These are phyloP conservation scores for Trichoderma sp. DNA, from an alignment of 2,329 filamentous ascomycete species.

Conservation along the genomic window DNA sequence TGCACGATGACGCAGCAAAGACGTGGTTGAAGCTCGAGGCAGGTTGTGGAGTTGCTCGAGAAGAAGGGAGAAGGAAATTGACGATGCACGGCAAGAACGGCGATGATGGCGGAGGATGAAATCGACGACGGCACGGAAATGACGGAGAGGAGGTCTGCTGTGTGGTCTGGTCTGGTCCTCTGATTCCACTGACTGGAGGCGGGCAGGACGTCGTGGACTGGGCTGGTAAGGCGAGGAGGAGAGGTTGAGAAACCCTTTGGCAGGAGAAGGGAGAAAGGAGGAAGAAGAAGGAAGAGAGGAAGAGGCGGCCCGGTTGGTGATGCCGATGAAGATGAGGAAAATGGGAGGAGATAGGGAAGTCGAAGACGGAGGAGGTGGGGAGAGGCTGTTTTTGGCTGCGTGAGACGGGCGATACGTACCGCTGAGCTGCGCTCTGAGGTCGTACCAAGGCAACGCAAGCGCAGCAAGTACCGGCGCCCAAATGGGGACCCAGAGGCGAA, in stretches of 20 bases:
- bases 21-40: background rate
- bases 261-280: background rate
- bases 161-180: constrained; percentile 1
- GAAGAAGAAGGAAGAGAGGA: constrained; percentile 2
- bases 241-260: constrained; percentile 1
- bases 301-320: constrained; percentile 18
- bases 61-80: constrained; percentile 1
- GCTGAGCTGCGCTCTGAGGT: background rate
- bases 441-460: constrained; percentile 5
- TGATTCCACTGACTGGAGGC: constrained; percentile 20
- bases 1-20: constrained; percentile 15
- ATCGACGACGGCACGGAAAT: constrained; percentile 18
- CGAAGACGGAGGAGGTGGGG: constrained; percentile 22
- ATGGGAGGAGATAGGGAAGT: constrained; percentile 22
- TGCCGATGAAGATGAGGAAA: constrained; percentile 22
- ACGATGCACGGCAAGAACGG: constrained; percentile 19
- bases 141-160: constrained; percentile 12
- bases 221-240: constrained; percentile 12
- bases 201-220: constrained; percentile 23
- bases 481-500: constrained; percentile 21
- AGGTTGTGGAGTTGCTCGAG: constrained; percentile 3
- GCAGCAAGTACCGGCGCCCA: constrained; percentile 26
- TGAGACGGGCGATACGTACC: constrained; percentile 24
- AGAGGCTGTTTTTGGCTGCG: constrained; percentile 28
- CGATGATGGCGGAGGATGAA: constrained; percentile 1